Evolutionary conservation across 352 stramenopile genomes (phyloP), one percentile per base, ranked within the genome.

Genomic region (Globisporangium middletonii): DNA sequence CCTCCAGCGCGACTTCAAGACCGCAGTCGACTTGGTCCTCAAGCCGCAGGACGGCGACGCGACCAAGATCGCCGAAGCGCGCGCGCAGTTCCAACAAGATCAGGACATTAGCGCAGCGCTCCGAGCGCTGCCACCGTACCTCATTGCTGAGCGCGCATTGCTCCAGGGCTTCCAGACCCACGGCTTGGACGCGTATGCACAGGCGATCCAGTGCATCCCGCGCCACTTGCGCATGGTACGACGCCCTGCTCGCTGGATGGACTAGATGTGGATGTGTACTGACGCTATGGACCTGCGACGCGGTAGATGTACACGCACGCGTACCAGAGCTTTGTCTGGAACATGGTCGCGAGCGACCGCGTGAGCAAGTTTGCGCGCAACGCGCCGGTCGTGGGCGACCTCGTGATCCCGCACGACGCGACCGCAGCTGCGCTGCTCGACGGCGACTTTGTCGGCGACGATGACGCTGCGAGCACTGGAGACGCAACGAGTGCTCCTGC

Each of bases 311-410:
- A 93, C 63, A 91, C 83, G 35, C 84, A 95, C 64, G 69, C 86
- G 59, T 97, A 98, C 63, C 96, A 99, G 74, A 98, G 91, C 62
- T 97, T 96, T 63, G 71, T 98, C 30, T 99, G 94, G 94, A 99
- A 99, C 72, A 72, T 73, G 47, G 82, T 96, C 7, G 93, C 80
- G 35, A 98, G 90, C 41, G 74, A 96, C 54, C 78, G 96, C 3
- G 80, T 98, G 23, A 79, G 88, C 26, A 75, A 72, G 8, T 86
- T 86, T 44, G 71, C 85, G 7, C 72, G 63, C 23, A 75, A 88
- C 23, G 59, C 78, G 47, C 77, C 93, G 2, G 63, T 96, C 27
- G 63, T 90, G 4, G 96, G 96, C 8, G 96, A 99, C 69, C 79
- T 99, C 15, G 91, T 98, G 18, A 74, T 94, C 28, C 67, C 65